Evolutionary conservation across 1,284 basidiomycete genomes (phyloP).

Genomic region (Apiotrichum sp.): DNA sequence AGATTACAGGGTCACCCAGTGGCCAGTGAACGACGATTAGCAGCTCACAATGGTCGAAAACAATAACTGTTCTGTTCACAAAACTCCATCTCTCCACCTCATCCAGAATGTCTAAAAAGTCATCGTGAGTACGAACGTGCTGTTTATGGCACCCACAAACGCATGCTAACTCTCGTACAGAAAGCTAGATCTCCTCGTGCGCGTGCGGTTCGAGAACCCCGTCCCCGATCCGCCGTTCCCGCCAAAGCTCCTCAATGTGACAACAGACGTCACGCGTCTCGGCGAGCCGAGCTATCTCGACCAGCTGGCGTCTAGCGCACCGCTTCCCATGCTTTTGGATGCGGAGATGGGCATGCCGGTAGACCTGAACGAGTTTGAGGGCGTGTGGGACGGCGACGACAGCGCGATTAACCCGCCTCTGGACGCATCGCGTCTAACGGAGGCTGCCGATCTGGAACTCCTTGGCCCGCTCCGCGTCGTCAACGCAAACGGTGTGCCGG

Average conservation of each 20-base stretch:
- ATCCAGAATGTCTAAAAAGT: conserved; percentile 29
- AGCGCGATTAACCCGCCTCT: conserved; percentile 62
- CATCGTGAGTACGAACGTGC: conserved; percentile 16
- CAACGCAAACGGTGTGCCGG: conserved; percentile 15
- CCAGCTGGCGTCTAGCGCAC: conserved; percentile 67
- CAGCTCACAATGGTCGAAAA: too few species aligned
- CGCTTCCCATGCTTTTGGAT: conserved; percentile 87
- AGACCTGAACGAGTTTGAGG: conserved; percentile 73
- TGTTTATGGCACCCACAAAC: not conserved
- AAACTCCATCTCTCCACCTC: not conserved
- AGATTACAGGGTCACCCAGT: too few species aligned
- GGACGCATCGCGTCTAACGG: conserved; percentile 52
- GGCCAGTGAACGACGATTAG: too few species aligned
- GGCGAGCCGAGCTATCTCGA: conserved; percentile 76
- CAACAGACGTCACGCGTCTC: conserved; percentile 74
- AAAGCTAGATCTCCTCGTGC: conserved; percentile 67
- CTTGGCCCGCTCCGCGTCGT: conserved; percentile 28
- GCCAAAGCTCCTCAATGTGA: conserved; percentile 81
- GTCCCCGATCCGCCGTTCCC: conserved; percentile 90
- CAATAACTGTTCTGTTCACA: too few species aligned
- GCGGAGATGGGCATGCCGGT: conserved; percentile 91
- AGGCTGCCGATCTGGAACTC: conserved; percentile 30
- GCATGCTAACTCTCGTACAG: conserved; percentile 11
- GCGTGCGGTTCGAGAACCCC: conserved; percentile 86
- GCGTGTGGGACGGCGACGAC: conserved; percentile 73